Evolutionary conservation across 2,329 filamentous ascomycete species (phyloP).

Genomic region (Neonectria coccinea): DNA sequence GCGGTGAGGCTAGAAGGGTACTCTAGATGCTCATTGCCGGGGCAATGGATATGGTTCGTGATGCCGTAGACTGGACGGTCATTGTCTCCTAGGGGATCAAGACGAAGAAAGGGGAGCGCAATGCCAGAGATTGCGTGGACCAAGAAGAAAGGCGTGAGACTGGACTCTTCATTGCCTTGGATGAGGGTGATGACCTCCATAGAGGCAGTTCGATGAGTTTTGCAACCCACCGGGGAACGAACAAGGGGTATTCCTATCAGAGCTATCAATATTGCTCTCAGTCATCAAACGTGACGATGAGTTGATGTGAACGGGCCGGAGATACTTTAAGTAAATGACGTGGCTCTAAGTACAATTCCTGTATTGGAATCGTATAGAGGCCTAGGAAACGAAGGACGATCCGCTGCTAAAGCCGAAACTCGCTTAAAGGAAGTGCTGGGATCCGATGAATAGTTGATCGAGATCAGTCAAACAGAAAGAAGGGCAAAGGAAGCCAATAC

Average conservation of each 20-base stretch:
- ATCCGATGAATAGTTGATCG: constrained; percentile 1
- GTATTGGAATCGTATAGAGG: background rate
- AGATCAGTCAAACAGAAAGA: constrained; percentile 4
- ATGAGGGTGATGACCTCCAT: constrained; percentile 42
- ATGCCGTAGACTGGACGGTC: constrained; percentile 41
- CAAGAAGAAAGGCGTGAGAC: constrained; percentile 38
- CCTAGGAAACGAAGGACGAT: background rate
- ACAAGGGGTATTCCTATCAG: background rate
- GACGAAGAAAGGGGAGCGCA: constrained; percentile 39
- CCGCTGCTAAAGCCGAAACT: background rate
- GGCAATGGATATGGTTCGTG: constrained; percentile 38
- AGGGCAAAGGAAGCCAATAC: constrained; percentile 14
- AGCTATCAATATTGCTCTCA: constrained; percentile 11
- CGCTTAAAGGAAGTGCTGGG: background rate
- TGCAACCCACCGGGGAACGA: constrained; percentile 19
- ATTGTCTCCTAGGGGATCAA: constrained; percentile 35
- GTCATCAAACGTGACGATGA: background rate
- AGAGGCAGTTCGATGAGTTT: constrained; percentile 7
- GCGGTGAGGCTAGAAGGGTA: constrained; percentile 34
- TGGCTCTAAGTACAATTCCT: constrained; percentile 2
- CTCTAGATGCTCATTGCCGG: constrained; percentile 31
- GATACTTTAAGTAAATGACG: constrained; percentile 20
- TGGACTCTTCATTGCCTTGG: constrained; percentile 36
- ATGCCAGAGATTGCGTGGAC: constrained; percentile 41
- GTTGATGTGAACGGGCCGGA: constrained; percentile 9